A percentile compares a stretch with the other conserved stretches of the same genome.
phyloP scores from a whole-genome alignment of 2,329 filamentous ascomycete species.

The Cytospora leucostoma region DNA sequence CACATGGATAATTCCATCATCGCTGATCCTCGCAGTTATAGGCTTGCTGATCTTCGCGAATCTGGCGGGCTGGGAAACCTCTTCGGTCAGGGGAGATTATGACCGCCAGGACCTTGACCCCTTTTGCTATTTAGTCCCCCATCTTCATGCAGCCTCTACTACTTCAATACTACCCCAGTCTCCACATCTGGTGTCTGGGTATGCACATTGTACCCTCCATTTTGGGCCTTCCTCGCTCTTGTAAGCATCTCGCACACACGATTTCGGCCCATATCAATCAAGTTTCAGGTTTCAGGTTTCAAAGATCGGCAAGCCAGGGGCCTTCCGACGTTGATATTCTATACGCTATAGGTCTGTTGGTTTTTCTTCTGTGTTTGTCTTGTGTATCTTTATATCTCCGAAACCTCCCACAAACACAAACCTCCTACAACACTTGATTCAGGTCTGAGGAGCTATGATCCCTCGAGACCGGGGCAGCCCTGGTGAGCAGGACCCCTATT shows the following conservation, averaged over 20 bases:
- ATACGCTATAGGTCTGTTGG: neutral
- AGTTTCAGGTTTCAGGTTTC: neutral
- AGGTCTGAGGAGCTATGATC: constrained; percentile 2
- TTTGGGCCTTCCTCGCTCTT: too few relatives aligned
- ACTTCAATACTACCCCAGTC: neutral
- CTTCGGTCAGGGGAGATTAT: constrained; percentile 17
- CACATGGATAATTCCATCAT: neutral
- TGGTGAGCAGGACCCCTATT: constrained; percentile 15
- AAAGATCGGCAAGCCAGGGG: neutral
- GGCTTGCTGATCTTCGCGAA: constrained; percentile 16
- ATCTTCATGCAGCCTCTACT: neutral
- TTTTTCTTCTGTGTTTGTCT: neutral
- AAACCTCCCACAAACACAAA: neutral
- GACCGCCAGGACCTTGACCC: constrained; percentile 10
- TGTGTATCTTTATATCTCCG: neutral
- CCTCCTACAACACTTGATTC: neutral
- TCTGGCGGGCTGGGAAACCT: constrained; percentile 11
- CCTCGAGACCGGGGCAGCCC: neutral
- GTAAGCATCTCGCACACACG: neutral
- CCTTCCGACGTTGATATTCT: neutral
- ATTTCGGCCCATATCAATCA: neutral
- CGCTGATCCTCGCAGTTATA: neutral
- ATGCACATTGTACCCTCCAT: neutral
- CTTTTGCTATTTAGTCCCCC: neutral
- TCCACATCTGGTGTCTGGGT: neutral